Evolutionary conservation across 2,329 filamentous ascomycete species (phyloP), one percentile per base, ranked within the genome.

Genomic region (Trichoderma sp.): DNA sequence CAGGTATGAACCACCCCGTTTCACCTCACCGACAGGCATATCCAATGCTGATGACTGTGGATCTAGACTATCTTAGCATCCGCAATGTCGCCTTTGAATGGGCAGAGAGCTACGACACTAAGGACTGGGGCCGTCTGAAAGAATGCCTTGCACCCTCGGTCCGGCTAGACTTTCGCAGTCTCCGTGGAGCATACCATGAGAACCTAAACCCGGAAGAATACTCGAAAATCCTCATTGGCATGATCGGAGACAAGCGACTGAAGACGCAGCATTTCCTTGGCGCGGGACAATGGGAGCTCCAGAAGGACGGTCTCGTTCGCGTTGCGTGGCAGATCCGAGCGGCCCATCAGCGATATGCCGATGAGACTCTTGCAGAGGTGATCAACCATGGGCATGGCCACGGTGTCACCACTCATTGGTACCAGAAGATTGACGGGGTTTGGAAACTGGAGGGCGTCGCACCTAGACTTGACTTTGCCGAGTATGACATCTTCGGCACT

Each of bases 231-330:
- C 61, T 73, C 24, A 71, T 69, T 21, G 68, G 58, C 32, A 26
- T 21, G 66, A 83, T 92, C 30, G 89, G 90, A 73, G 87, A 91
- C 81, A 85, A 85, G 39, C 84, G 87, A 24, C 83, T 91, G 71
- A 87, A 86, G 80, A 91, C 89, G 7, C 90, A 92, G 79, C 90
- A 91, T 81, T 86, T 91, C 76, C 86, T 91, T 75, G 88, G 89
- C 66, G 86, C 83, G 39, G 85, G 86, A 21, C 86, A 86, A 79
- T 91, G 86, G 86, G 84, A 88, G 77, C 85, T 84, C 74, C 78
- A 89, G 51, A 87, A 85, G 2, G 87, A 89, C 72, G 86, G 83
- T n/a, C 85, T 89, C 77, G 84, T 89, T 63, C 81, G 89, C 71
- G 88, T 88, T n/a, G 84, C 86, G 77, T 87, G 89, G 79, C 88